Evolutionary conservation across 176 grass and related monocot species (phyloP).

Genomic region (Oryza nivara): DNA sequence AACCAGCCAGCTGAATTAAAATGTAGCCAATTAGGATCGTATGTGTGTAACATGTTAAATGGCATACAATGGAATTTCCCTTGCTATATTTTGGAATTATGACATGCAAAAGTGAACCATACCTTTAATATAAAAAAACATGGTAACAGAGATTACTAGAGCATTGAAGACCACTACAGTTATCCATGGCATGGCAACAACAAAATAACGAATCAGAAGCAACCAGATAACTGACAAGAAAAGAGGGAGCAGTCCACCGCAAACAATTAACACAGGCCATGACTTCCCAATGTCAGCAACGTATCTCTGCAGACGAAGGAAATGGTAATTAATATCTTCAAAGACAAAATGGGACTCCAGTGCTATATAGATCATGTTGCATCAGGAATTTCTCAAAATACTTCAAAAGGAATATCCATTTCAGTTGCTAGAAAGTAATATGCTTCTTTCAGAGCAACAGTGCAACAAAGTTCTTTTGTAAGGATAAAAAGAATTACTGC

Average conservation of each 20-base stretch:
- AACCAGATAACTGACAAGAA: constrained; percentile 91
- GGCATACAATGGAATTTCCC: not conserved
- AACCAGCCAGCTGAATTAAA: constrained; percentile 90
- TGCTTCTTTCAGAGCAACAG: not conserved
- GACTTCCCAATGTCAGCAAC: constrained; percentile 94
- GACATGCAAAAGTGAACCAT: not conserved
- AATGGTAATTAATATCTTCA: constrained; percentile 30
- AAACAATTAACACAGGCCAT: constrained; percentile 96
- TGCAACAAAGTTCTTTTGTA: not conserved
- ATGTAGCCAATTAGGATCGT: constrained; percentile 23
- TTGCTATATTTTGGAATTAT: constrained; percentile 14
- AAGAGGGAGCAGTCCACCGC: constrained; percentile 90
- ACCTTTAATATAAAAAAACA: constrained; percentile 98
- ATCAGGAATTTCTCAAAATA: constrained; percentile 19
- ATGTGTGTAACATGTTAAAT: constrained; percentile 14
- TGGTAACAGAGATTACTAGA: constrained; percentile 91
- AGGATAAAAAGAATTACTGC: not conserved
- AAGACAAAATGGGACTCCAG: not conserved
- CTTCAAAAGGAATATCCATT: not conserved
- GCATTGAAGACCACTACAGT: constrained; percentile 93
- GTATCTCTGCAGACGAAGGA: constrained; percentile 77
- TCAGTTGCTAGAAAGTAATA: not conserved
- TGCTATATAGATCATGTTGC: constrained; percentile 9
- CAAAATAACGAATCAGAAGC: constrained; percentile 96
- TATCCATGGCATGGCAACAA: constrained; percentile 97